A percentile compares a stretch with the other conserved stretches of the same genome.
Conservation (phyloP, 2,329 filamentous ascomycete genomes). For the Scleromitrula shiraiana region DNA sequence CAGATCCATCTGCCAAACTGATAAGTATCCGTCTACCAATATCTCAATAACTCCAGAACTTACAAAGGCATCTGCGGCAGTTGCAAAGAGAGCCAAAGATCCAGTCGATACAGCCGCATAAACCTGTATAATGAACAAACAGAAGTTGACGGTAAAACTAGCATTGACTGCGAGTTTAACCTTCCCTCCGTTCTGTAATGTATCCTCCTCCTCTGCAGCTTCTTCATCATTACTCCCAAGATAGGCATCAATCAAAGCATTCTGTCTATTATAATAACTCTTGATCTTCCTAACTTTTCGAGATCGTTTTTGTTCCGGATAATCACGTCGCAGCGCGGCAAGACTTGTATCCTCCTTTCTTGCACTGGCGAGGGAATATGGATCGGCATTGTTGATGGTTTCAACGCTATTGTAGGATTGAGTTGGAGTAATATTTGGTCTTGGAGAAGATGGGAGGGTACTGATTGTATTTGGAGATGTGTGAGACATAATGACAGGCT, state of each 20-base stretch:
- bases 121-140: conserved; percentile 72
- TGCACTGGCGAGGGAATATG: conserved; percentile 28
- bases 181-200: conserved; percentile 17
- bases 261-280: conserved; percentile 41
- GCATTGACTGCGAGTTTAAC: conserved; percentile 44
- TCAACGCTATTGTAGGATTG: not conserved
- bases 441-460: not conserved
- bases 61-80: conserved; percentile 80
- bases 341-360: conserved; percentile 30
- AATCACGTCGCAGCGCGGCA: conserved; percentile 40
- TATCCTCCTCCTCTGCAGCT: conserved; percentile 42
- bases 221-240: conserved; percentile 49
- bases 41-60: not conserved
- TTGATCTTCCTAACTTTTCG: conserved; percentile 33
- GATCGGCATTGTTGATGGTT: conserved; percentile 23
- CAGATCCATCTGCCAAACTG: conserved; percentile 45
- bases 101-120: conserved; percentile 82
- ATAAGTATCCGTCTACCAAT: not conserved
- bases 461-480: not conserved
- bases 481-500: not conserved
- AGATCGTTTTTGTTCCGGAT: conserved; percentile 35
- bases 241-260: conserved; percentile 43
- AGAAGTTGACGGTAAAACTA: conserved; percentile 70
- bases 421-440: not conserved
- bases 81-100: conserved; percentile 94